These are phyloP conservation scores for Eucalyptus globulus DNA, from an alignment of 345 rosid genomes.

Conservation along the genomic window DNA sequence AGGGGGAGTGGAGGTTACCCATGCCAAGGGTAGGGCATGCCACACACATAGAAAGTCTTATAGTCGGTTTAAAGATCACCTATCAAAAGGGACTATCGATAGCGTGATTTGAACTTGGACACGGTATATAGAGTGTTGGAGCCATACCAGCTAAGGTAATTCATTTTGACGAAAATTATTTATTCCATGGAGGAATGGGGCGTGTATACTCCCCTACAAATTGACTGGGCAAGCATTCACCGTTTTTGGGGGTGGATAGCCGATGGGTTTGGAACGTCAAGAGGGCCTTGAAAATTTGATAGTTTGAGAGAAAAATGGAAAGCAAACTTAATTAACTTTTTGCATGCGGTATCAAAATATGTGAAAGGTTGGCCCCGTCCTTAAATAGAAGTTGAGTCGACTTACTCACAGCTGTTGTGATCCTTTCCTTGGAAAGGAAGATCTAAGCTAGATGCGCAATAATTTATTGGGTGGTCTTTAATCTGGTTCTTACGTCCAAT, in stretches of 20 bases:
- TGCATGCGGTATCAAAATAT: not conserved
- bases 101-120: not conserved
- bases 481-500: no score
- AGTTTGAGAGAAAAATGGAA: not conserved
- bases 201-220: not conserved
- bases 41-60: no score
- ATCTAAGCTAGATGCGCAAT: no score
- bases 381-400: no score
- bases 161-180: not conserved
- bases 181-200: not conserved
- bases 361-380: not conserved
- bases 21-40: not conserved
- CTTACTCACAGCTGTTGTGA: no score
- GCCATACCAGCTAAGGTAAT: not conserved
- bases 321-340: no score
- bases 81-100: no score
- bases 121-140: not conserved
- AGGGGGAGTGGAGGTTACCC: not conserved
- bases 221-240: not conserved
- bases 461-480: no score
- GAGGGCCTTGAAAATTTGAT: not conserved
- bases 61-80: not conserved
- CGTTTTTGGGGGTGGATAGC: not conserved
- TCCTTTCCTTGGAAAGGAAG: no score
- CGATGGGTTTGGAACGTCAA: not conserved